These are phyloP conservation scores for Gaillardinia entomophila DNA, from an alignment of 805 yeast genomes.

Conservation along the genomic window DNA sequence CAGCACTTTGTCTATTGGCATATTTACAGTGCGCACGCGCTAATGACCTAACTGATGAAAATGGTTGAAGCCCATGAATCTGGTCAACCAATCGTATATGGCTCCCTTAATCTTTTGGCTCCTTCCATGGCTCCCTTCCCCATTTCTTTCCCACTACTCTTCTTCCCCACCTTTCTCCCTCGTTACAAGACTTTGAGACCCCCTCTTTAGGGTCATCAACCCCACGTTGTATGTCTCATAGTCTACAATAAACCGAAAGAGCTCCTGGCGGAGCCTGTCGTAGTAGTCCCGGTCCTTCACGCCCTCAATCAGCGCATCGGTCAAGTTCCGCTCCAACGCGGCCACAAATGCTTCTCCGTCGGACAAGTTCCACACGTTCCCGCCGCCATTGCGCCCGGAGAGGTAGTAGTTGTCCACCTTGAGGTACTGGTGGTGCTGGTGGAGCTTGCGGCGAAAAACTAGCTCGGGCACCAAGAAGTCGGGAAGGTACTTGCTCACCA, in stretches of 20 bases:
- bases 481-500: conserved; percentile 38
- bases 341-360: conserved; percentile 48
- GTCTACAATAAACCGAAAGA: conserved; percentile 36
- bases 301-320: conserved; percentile 15
- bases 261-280: conserved; percentile 27
- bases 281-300: conserved; percentile 10
- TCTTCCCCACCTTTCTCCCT: too few relatives aligned
- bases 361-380: conserved; percentile 41
- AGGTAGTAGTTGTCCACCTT: conserved; percentile 48
- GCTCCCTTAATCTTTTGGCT: too few relatives aligned
- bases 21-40: background rate
- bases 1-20: background rate
- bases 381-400: conserved; percentile 28
- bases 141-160: too few relatives aligned
- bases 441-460: conserved; percentile 29
- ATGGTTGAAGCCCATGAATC: too few relatives aligned
- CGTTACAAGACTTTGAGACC: too few relatives aligned
- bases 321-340: conserved; percentile 52
- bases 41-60: too few relatives aligned
- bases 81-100: too few relatives aligned
- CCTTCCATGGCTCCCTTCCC: too few relatives aligned
- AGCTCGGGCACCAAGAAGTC: conserved; percentile 30
- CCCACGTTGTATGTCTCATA: conserved; percentile 37
- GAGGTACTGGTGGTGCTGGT: conserved; percentile 37
- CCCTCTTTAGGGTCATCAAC: conserved; percentile 25